Evolutionary conservation across 129 eudicot genomes (phyloP).

Genomic region (Artemisia argyi): DNA sequence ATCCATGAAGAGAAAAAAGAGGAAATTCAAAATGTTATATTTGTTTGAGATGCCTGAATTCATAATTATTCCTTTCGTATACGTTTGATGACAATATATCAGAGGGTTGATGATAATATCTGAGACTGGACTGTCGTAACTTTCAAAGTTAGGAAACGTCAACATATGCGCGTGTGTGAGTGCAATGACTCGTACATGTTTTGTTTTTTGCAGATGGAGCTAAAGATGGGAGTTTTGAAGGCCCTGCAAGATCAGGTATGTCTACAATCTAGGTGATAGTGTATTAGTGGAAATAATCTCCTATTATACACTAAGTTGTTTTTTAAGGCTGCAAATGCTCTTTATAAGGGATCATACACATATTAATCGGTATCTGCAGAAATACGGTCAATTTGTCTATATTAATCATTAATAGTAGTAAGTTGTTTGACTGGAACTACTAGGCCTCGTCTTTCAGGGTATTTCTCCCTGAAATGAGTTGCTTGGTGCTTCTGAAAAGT

Average conservation of each 20-base stretch:
- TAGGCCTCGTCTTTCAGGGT: neutral
- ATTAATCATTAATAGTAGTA: neutral
- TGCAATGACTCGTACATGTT: neutral
- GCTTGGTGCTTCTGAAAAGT: neutral
- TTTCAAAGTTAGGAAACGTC: neutral
- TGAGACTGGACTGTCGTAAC: neutral
- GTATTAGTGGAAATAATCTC: neutral
- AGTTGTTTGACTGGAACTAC: neutral
- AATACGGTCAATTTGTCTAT: neutral
- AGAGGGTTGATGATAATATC: neutral
- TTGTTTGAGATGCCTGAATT: no score
- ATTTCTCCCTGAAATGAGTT: neutral
- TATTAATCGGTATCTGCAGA: neutral
- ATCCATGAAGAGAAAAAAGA: neutral
- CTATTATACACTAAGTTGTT: neutral
- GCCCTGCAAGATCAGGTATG: slow-evolving; percentile 33
- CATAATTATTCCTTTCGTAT: slow-evolving; percentile 3
- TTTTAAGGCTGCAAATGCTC: neutral
- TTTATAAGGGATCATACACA: neutral
- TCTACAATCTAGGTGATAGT: neutral
- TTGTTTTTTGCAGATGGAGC: slow-evolving; percentile 28
- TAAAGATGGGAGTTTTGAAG: slow-evolving; percentile 26
- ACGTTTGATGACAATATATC: neutral
- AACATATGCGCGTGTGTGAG: neutral
- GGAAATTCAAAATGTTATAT: no score